Conservation (phyloP, 441 rosid species). For the Pelargonium australe region DNA sequence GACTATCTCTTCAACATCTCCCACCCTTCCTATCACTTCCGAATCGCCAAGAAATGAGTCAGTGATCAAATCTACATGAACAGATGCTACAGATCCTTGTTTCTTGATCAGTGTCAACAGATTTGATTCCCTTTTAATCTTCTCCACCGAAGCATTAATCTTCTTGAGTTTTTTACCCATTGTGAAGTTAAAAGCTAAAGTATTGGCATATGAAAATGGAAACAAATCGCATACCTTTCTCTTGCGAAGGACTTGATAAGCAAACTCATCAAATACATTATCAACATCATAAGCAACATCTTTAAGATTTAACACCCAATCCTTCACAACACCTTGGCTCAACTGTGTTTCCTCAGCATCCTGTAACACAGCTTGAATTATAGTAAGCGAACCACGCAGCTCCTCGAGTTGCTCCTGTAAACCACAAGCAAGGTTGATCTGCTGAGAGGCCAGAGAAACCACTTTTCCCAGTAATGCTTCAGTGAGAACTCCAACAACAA, state of each 20-base stretch:
- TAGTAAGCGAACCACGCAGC: constrained; percentile 1
- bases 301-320: constrained; percentile 22
- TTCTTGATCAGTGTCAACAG: background rate
- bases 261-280: constrained; percentile 21
- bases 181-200: background rate
- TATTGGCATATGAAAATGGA: constrained; percentile 6
- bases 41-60: constrained; percentile 2
- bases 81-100: too few relatives aligned
- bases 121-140: background rate
- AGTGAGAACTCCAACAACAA: too few relatives aligned
- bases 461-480: background rate
- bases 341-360: constrained; percentile 22
- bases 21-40: constrained; percentile 21
- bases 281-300: constrained; percentile 18
- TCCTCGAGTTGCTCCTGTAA: constrained; percentile 7
- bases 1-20: constrained; percentile 9
- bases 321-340: background rate
- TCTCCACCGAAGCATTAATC: background rate
- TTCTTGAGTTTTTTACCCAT: constrained; percentile 8
- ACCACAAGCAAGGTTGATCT: constrained; percentile 1
- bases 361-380: constrained; percentile 19
- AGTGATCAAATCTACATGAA: background rate
- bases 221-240: constrained; percentile 15
- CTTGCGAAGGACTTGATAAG: constrained; percentile 16
- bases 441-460: background rate